Evolutionary conservation across 768 basidiomycete species (phyloP).

Genomic region (Psilocybe azurescens): DNA sequence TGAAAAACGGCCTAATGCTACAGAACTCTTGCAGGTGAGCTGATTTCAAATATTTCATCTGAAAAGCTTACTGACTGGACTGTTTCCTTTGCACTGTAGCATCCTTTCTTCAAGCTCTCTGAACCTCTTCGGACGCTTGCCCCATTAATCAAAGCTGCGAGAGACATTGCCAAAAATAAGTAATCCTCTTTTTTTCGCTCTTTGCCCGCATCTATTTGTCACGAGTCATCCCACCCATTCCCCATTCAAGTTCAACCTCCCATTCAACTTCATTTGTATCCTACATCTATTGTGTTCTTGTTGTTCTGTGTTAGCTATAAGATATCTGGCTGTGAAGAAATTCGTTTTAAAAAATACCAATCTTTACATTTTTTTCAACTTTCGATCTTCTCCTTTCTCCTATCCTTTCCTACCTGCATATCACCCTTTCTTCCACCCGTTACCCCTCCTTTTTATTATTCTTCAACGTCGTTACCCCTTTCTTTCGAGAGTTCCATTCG

Average conservation of each 20-base stretch:
- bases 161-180: slow-evolving; percentile 79
- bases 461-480: not conserved
- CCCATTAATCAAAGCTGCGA: slow-evolving; percentile 91
- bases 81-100: slow-evolving; percentile 44
- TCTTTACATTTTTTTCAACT: slow-evolving; percentile 10
- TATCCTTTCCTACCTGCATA: not conserved
- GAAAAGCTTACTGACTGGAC: slow-evolving; percentile 2
- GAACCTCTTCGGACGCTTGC: slow-evolving; percentile 88
- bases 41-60: slow-evolving; percentile 9
- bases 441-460: not conserved
- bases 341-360: slow-evolving; percentile 3
- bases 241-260: not conserved
- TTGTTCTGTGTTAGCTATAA: slow-evolving; percentile 16
- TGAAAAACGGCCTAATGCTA: slow-evolving; percentile 90
- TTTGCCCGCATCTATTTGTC: slow-evolving; percentile 7
- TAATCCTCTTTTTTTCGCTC: slow-evolving; percentile 23
- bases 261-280: slow-evolving; percentile 22
- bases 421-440: not conserved
- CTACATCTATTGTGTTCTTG: slow-evolving; percentile 28
- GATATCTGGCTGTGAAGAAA: slow-evolving; percentile 17
- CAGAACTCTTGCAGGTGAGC: slow-evolving; percentile 73
- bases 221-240: slow-evolving; percentile 3
- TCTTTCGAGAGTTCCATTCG: not conserved
- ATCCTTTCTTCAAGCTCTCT: slow-evolving; percentile 86
- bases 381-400: not conserved